phyloP scores from a whole-genome alignment of 176 grass and related monocot species.

The Puccinellia tenuiflora region DNA sequence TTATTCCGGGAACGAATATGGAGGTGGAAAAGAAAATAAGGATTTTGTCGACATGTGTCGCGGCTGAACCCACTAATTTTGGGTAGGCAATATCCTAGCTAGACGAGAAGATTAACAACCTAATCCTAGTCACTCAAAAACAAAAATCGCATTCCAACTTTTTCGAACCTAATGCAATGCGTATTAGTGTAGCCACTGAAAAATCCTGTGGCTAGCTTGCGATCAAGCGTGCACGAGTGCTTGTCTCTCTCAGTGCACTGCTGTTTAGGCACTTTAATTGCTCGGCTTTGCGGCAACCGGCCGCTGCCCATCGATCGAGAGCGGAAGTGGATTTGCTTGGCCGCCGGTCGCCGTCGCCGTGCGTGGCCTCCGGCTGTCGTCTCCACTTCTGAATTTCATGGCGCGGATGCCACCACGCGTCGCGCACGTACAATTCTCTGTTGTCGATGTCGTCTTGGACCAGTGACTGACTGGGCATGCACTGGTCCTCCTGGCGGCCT shows the following conservation, averaged over 20 bases:
- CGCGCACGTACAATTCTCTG: not conserved
- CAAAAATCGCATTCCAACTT: not conserved
- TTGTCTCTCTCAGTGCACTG: not conserved
- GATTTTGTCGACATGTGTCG: not conserved
- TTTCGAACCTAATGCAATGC: not conserved
- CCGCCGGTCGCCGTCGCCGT: not conserved
- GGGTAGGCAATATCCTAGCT: not conserved
- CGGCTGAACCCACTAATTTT: not conserved
- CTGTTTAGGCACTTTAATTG: not conserved
- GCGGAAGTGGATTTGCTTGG: not conserved
- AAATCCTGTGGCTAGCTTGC: not conserved
- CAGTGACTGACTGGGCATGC: conserved; percentile 1
- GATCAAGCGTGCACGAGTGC: not conserved
- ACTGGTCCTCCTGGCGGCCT: not conserved
- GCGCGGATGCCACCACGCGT: not conserved
- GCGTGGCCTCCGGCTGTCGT: not conserved
- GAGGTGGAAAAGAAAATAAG: not conserved
- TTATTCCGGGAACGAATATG: not conserved
- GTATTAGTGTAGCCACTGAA: not conserved
- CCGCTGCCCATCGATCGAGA: not conserved
- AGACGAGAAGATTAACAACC: not conserved
- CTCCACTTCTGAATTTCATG: not conserved
- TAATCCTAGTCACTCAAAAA: not conserved
- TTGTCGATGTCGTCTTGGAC: not conserved
- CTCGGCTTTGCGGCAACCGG: conserved; percentile 13